Evolutionary conservation across 2,329 filamentous ascomycete species (phyloP).

Genomic region (Hortaea werneckii): DNA sequence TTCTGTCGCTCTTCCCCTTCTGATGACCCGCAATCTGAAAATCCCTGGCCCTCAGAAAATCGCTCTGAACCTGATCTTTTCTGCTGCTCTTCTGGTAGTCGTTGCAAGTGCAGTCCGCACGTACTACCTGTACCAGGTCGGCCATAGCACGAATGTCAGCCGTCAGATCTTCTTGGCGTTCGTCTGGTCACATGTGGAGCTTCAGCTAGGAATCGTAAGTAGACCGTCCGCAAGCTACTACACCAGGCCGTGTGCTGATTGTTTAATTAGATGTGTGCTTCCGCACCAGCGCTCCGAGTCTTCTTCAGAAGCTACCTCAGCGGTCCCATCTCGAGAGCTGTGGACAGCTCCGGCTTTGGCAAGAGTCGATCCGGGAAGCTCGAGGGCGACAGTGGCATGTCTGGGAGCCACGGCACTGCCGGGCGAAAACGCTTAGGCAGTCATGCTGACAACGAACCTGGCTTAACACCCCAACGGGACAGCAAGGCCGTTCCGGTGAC

Average conservation of each 20-base stretch:
- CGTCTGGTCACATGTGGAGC: constrained; percentile 25
- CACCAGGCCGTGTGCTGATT: no score
- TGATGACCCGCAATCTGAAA: constrained; percentile 32
- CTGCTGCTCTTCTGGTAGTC: constrained; percentile 6
- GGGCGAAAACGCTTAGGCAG: not conserved
- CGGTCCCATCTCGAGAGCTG: not conserved
- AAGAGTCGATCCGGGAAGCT: not conserved
- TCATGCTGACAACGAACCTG: no score
- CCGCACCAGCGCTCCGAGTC: constrained; percentile 19
- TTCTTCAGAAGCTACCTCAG: constrained; percentile 20
- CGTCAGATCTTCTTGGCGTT: constrained; percentile 19
- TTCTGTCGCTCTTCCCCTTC: constrained; percentile 14
- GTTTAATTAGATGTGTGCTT: constrained; percentile 26
- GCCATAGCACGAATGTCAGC: constrained; percentile 28
- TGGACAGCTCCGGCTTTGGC: constrained; percentile 1
- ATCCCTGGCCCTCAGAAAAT: constrained; percentile 27
- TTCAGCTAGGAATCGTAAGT: constrained; percentile 26
- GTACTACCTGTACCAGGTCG: constrained; percentile 11
- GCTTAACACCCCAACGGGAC: not conserved
- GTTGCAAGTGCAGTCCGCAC: constrained; percentile 23
- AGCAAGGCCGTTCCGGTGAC: not conserved
- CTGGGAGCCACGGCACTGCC: not conserved
- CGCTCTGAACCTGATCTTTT: constrained; percentile 34
- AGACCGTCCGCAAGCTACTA: no score
- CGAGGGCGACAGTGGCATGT: not conserved